Evolutionary conservation across 805 yeast species (phyloP), one percentile per base, ranked within the genome.

Genomic region (Myxozyma vanderwaltii): DNA sequence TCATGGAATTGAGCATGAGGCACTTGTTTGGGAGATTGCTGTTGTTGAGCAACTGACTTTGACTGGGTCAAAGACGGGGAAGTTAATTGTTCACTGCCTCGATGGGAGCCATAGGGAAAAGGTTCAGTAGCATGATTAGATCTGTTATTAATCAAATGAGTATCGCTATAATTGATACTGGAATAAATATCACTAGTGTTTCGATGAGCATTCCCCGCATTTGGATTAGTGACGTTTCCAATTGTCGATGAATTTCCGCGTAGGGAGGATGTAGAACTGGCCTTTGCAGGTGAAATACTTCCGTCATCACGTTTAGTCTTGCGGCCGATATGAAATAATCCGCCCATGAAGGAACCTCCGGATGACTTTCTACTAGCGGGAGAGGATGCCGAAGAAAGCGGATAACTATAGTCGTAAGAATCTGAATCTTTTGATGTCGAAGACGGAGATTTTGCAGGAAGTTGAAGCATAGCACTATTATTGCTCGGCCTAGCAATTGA

Each of bases 281-380:
- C 26, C 35, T 51, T 45, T 4, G 57, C 40, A 1, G 61, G 57
- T 40, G 58, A 53, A 36, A 54, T 44, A 24, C 49, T 55, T n/a
- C 55, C 63, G 26, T 61, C 59, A 19, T 60, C 53, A 26, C 56
- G 56, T 40, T 61, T 61, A 13, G 62, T n/a, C 27, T 51, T 56
- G 39, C 64, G 53, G 31, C 64, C 64, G 29, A 61, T 24, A 31
- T 61, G 64, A 40, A 61, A 61, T 4, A 61, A 19, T 21, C 63
- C 56, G 21, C 63, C 58, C 64, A 61, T 61, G 47, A 61, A 61
- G 5, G 56, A 48, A 6, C 51, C 44, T 1, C 44, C 52, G n/a
- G 54, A 48, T 21, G 47, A 26, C 23, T 49, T 55, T 36, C 59
- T 48, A 6, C 46, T 21, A 21, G 43, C n/a, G n/a, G 39, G 21